Evolutionary conservation across 192 early-diverging fungal genomes (phyloP).

Genomic region (Gigaspora rosea): DNA sequence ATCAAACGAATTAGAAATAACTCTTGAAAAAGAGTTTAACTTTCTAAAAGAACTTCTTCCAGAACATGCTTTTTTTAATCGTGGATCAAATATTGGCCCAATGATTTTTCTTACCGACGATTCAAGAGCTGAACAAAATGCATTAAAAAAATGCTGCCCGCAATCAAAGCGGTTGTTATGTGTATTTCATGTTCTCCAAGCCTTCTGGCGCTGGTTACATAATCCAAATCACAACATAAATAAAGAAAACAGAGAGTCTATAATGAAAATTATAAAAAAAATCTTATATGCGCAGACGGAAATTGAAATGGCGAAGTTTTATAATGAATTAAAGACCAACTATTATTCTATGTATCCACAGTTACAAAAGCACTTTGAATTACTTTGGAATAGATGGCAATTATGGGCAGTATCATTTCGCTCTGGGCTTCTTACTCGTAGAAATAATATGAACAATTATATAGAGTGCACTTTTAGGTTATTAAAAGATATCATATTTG

Average conservation of each 20-base stretch:
- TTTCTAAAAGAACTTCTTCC: constrained; percentile 6
- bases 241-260: too few species aligned
- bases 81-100: not conserved
- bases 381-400: not conserved
- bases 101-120: not conserved
- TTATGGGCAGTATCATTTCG: not conserved
- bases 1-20: not conserved
- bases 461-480: not conserved
- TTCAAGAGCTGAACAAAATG: not conserved
- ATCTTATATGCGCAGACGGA: too few species aligned
- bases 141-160: not conserved
- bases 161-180: not conserved
- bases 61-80: not conserved
- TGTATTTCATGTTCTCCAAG: not conserved
- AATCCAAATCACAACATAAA: not conserved
- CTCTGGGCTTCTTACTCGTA: not conserved
- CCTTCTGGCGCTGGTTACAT: not conserved
- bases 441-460: not conserved
- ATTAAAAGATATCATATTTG: not conserved
- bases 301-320: too few species aligned
- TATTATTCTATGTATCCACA: not conserved
- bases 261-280: too few species aligned
- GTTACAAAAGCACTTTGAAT: not conserved
- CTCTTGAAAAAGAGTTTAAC: not conserved
- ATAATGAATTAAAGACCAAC: not conserved